Base-by-base conservation (phyloP, 2,329 filamentous ascomycete genomes). In the Claviceps paspali region DNA sequence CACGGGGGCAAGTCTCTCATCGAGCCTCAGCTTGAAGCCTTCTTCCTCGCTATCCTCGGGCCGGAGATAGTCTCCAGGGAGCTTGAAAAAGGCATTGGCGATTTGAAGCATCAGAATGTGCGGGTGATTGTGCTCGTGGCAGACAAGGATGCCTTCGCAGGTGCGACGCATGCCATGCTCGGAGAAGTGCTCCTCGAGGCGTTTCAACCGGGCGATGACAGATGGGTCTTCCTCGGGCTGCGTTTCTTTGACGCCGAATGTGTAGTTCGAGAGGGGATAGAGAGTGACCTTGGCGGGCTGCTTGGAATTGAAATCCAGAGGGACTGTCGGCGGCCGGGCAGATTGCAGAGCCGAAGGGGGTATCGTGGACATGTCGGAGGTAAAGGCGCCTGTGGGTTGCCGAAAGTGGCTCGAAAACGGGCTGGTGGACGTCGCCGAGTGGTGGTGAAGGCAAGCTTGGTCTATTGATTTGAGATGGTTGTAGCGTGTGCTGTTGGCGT, bases 61-160 rank as follows among this genome's bases (percentile, higher is more conserved):
- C 38, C 79, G 75, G 31, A 98, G 75, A 57, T 96, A 98, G 62
- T 96, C 91, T 41, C 91, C 91, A 0, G 91, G 91, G 58, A 98
- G 73, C 65, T 98, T 98, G 68, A 98, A 98, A 66, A 98, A 98
- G 18, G 91, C 88, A 59, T 98, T 98, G 37, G 91, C 91, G 52
- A 98, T 98, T 68, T 98, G 91, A 45, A 98, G 72, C 91, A 98
- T 96, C 47, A 98, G 67, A 45, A 98, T 93, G 60, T 98, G 91
- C 11, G 91, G 91, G 60, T 96, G 91, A 63, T 95, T 96, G 68
- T 96, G 88, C 63, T 98, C 91, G 59, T 98, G 91, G 64, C 91
- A 98, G 48, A 98, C 85, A 33, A 98, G 73, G 49, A 98, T 85
- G 50, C 87, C 91, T 64, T 98, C 91, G 60, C 88, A 95, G 14